Evolutionary conservation across 495 filamentous ascomycete genomes (phyloP).

Genomic region (Xylaria castorea): DNA sequence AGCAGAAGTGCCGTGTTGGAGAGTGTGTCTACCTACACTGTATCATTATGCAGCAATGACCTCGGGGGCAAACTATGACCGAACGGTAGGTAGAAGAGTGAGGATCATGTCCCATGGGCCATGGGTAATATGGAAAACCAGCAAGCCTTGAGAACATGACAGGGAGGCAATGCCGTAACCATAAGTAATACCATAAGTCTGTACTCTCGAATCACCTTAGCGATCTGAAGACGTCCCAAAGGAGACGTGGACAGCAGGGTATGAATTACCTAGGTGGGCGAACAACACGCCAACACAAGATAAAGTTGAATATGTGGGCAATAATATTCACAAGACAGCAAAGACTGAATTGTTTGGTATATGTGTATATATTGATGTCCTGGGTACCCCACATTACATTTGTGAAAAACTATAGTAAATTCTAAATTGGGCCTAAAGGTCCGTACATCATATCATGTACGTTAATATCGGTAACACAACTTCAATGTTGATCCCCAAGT

Average conservation of each 20-base stretch:
- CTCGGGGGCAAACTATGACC: conserved; percentile 10
- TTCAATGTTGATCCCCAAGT: conserved; percentile 11
- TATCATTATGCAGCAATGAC: conserved; percentile 8
- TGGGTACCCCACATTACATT: not conserved
- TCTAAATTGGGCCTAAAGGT: conserved; percentile 3
- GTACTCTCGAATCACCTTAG: not conserved
- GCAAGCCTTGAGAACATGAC: not conserved
- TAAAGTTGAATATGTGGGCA: conserved; percentile 12
- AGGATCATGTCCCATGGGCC: not conserved
- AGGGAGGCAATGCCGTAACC: not conserved
- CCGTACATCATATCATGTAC: conserved; percentile 18
- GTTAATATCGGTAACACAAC: not conserved
- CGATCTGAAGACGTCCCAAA: not conserved
- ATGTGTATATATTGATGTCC: conserved; percentile 13
- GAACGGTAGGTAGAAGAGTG: conserved; percentile 1
- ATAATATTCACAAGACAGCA: conserved; percentile 14
- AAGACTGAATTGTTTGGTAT: not conserved
- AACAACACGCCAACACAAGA: not conserved
- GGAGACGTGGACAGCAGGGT: not conserved
- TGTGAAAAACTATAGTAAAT: no score
- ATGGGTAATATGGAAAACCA: conserved; percentile 1
- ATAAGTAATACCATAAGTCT: not conserved
- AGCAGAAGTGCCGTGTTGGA: conserved; percentile 28
- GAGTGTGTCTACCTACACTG: conserved; percentile 2
- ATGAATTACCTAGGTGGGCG: not conserved